phyloP scores from a whole-genome alignment of 495 filamentous ascomycete genomes.

The Penicillium atrosanguineum region DNA sequence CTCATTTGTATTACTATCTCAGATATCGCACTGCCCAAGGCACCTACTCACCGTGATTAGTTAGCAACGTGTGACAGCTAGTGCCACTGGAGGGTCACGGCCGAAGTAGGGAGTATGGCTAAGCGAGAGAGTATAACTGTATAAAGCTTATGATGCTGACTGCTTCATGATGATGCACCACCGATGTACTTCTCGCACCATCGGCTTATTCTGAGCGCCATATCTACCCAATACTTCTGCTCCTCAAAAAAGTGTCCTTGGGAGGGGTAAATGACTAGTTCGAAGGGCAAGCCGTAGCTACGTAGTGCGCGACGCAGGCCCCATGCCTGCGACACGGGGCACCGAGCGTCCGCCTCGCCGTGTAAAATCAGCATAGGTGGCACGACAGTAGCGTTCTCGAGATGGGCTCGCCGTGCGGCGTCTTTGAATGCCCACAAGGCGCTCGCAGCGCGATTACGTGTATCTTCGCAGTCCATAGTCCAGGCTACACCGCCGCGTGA shows the following conservation, averaged over 20 bases:
- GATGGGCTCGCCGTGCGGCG: constrained; percentile 3
- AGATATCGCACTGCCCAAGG: too few species aligned
- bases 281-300: constrained; percentile 14
- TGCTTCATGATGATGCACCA: too few species aligned
- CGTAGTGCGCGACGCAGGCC: constrained; percentile 13
- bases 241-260: constrained; percentile 18
- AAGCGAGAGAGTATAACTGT: too few species aligned
- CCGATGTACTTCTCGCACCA: constrained; percentile 11
- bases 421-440: constrained; percentile 20
- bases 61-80: too few species aligned
- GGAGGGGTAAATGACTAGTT: constrained; percentile 15
- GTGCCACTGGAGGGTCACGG: too few species aligned
- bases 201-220: constrained; percentile 7
- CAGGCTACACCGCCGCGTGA: constrained; percentile 17
- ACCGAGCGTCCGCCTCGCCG: constrained; percentile 19
- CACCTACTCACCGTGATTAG: too few species aligned
- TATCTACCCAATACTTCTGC: constrained; percentile 17
- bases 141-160: too few species aligned
- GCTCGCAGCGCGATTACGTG: constrained; percentile 14
- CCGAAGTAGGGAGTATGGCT: too few species aligned
- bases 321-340: constrained; percentile 19
- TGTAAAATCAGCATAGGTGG: constrained; percentile 25
- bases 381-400: constrained; percentile 3
- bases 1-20: too few species aligned
- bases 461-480: constrained; percentile 17